Base-by-base conservation (phyloP, 257 asterid species). In the Solanum bulbocastanum region DNA sequence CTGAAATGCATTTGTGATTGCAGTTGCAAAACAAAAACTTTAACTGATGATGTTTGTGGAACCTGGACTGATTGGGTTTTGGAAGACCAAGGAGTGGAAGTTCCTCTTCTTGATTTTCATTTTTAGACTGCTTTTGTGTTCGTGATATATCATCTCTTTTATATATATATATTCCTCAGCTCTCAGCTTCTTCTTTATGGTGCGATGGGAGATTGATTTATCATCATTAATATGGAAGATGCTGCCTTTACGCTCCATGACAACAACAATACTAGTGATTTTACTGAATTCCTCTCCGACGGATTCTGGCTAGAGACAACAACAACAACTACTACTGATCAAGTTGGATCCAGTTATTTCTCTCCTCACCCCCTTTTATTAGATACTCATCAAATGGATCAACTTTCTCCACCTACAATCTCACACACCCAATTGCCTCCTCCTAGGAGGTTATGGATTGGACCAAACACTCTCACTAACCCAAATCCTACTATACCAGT, bases 271-370 rank as follows among this genome's bases (percentile, higher is more conserved):
- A 72, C 3, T 13, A 79, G 18, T 68, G 94, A 93, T 91, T 91
- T 91, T 93, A 88, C 89, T 87, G 94, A 95, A 76, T 91, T 94
- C 92, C 90, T 95, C 86, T 90, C 88, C 62, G 98, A 95, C 56
- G 98, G 98, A 20, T 95, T 93, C 96, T 93, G 98, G 98, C 90
- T 95, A 94, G 95, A 94, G 87, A 89, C 98, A 58, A 46, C 52
- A 44, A 44, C 52, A 44, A 44, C 52, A 13, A 89, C 93, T 20
- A 87, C 94, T 44, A 49, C 60, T 27, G 42, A 92, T 52, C 87
- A 85, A 22, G n/a, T n/a, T 46, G 92, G 91, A 44, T 93, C 96
- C 91, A 93, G 89, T 91, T 89, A 89, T 91, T 89, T 94, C 87
- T 91, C 92, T 71, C 40, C 90, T 72, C 23, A 90, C 49, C 83